A percentile compares a stretch with the other conserved stretches of the same genome.
These are phyloP conservation scores for Fusarium papillatum DNA, from an alignment of 2,329 filamentous ascomycete genomes.

Conservation along the genomic window DNA sequence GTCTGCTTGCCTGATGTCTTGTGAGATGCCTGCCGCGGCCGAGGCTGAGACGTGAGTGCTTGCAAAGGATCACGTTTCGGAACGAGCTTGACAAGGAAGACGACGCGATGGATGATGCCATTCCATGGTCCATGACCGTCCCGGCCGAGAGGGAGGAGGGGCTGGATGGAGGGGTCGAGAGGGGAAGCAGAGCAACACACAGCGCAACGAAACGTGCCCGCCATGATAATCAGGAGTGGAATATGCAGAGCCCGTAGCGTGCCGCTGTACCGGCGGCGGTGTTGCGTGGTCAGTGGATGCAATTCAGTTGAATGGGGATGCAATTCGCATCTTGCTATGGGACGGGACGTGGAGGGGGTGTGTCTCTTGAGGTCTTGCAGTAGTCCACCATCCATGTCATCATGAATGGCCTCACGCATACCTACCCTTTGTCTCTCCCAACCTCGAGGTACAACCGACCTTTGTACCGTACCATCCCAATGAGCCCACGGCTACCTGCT, in stretches of 20 bases:
- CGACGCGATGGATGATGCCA: conserved; percentile 33
- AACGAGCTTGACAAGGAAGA: conserved; percentile 24
- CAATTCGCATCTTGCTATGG: conserved; percentile 6
- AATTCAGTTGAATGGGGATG: conserved; percentile 1
- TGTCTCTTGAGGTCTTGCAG: conserved; percentile 14
- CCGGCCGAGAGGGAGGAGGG: conserved; percentile 25
- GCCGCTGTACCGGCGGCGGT: conserved; percentile 36
- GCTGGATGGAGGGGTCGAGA: conserved; percentile 1
- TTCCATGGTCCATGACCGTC: not conserved
- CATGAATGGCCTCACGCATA: conserved; percentile 22
- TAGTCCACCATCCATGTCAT: conserved; percentile 30
- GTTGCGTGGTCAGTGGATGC: conserved; percentile 12
- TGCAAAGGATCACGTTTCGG: conserved; percentile 27
- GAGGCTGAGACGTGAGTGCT: conserved; percentile 29
- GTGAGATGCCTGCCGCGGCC: conserved; percentile 35
- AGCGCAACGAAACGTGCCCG: conserved; percentile 26
- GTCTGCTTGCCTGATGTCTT: not conserved
- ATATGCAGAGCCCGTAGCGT: conserved; percentile 22
- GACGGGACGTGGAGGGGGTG: conserved; percentile 25
- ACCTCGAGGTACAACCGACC: conserved; percentile 29
- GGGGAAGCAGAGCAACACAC: not conserved
- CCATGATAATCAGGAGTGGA: conserved; percentile 22
- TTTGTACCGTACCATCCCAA: conserved; percentile 30
- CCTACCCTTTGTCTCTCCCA: conserved; percentile 10
- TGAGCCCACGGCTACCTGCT: conserved; percentile 29